phyloP scores from a whole-genome alignment of 768 basidiomycete species.

The Xerocomus brunneocitrinus region DNA sequence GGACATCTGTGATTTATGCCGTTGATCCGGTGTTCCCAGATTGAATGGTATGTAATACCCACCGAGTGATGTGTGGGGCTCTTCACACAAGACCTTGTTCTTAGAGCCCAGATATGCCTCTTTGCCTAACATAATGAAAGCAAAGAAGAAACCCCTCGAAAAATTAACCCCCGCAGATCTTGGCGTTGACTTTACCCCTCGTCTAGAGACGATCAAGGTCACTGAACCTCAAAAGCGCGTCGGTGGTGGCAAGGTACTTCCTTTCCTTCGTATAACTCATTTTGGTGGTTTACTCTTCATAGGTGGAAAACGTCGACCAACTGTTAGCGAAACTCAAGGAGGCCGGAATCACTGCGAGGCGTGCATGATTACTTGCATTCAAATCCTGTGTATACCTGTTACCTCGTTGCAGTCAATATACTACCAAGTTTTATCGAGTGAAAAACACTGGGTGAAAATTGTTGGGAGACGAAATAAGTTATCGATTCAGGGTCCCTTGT shows the following conservation, averaged over 20 bases:
- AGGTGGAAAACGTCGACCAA: slow-evolving; percentile 85
- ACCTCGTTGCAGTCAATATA: background rate
- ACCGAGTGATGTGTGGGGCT: background rate
- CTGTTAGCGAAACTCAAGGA: slow-evolving; percentile 85
- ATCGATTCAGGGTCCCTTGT: slow-evolving; percentile 17
- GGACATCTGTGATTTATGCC: background rate
- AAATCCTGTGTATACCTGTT: slow-evolving; percentile 3
- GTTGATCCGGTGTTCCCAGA: slow-evolving; percentile 32
- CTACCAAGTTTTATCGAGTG: background rate
- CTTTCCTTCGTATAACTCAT: background rate
- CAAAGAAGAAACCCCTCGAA: slow-evolving; percentile 97
- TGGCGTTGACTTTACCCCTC: slow-evolving; percentile 76
- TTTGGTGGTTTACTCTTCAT: background rate
- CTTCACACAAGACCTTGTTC: background rate
- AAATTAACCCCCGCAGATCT: slow-evolving; percentile 77
- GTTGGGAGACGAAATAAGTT: slow-evolving; percentile 2
- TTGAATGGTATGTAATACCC: slow-evolving; percentile 56
- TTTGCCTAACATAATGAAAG: slow-evolving; percentile 97
- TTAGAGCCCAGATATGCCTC: slow-evolving; percentile 95
- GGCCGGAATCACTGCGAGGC: slow-evolving; percentile 52
- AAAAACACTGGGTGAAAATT: background rate
- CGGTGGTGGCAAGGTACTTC: slow-evolving; percentile 80
- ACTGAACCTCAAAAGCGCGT: slow-evolving; percentile 85
- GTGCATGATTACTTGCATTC: slow-evolving; percentile 11
- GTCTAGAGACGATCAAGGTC: slow-evolving; percentile 82